Evolutionary conservation across 1,139 yeast species (phyloP).

Genomic region (Blastobotrys arbuscula): DNA sequence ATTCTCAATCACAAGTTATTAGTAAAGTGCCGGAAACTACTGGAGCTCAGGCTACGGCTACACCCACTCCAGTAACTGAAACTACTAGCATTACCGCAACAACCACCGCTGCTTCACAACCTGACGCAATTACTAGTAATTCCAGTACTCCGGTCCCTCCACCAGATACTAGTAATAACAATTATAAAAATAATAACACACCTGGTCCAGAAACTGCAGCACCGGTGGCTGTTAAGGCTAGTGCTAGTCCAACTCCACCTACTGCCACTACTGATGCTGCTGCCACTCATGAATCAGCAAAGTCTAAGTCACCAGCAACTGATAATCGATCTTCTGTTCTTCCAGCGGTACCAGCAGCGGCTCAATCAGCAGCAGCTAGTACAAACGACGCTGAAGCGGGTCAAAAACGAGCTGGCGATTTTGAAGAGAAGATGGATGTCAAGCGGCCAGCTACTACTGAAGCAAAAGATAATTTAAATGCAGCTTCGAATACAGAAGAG

Average conservation of each 20-base stretch:
- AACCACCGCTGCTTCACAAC: slow-evolving; percentile 10
- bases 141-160: slow-evolving; percentile 3
- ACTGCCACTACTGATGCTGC: slow-evolving; percentile 17
- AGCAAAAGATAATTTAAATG: slow-evolving; percentile 12
- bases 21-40: background rate
- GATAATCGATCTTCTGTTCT: background rate
- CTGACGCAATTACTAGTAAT: background rate
- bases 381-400: slow-evolving; percentile 6
- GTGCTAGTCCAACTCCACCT: slow-evolving; percentile 10
- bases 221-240: slow-evolving; percentile 3
- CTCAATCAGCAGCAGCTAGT: background rate
- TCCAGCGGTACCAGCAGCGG: slow-evolving; percentile 5
- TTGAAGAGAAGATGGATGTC: slow-evolving; percentile 15
- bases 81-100: slow-evolving; percentile 12
- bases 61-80: background rate
- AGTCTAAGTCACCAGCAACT: slow-evolving; percentile 1
- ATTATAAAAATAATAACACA: background rate
- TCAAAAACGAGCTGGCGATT: slow-evolving; percentile 16
- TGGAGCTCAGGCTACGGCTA: background rate
- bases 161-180: slow-evolving; percentile 7
- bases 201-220: slow-evolving; percentile 4
- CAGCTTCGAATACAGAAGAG: background rate
- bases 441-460: slow-evolving; percentile 16
- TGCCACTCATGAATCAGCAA: background rate
- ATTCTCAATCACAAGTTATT: background rate